Evolutionary conservation across 2,329 filamentous ascomycete genomes (phyloP).

Genomic region (Parastagonospora avenae): DNA sequence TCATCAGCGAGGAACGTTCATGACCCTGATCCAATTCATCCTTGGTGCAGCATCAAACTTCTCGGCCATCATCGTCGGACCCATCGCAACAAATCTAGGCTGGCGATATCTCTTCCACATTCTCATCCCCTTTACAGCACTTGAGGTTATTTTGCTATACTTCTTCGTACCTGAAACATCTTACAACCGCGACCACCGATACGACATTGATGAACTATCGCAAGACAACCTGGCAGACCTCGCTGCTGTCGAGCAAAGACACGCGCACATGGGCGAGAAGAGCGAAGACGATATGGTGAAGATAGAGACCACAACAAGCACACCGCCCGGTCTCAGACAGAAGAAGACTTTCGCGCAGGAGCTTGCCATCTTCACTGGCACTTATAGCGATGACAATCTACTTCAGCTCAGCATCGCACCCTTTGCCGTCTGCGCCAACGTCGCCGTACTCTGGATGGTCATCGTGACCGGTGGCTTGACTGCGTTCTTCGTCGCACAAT

Average conservation of each 20-base stretch:
- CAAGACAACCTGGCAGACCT: slow-evolving; percentile 36
- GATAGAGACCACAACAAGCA: slow-evolving; percentile 25
- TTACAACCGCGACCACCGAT: slow-evolving; percentile 50
- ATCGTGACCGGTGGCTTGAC: slow-evolving; percentile 52
- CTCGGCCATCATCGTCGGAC: slow-evolving; percentile 43
- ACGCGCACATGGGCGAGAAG: slow-evolving; percentile 15
- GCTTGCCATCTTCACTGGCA: slow-evolving; percentile 48
- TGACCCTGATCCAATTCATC: slow-evolving; percentile 45
- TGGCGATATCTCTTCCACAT: slow-evolving; percentile 54
- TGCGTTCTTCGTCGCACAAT: slow-evolving; percentile 52
- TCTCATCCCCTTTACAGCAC: slow-evolving; percentile 53
- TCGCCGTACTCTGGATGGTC: slow-evolving; percentile 58
- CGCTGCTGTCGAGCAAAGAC: slow-evolving; percentile 28
- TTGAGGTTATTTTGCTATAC: slow-evolving; percentile 51
- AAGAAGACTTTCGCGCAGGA: slow-evolving; percentile 47
- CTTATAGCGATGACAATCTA: slow-evolving; percentile 45
- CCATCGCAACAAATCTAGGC: slow-evolving; percentile 41
- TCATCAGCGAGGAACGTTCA: slow-evolving; percentile 42
- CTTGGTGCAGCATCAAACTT: slow-evolving; percentile 44
- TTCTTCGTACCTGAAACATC: slow-evolving; percentile 60
- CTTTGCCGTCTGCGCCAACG: slow-evolving; percentile 57
- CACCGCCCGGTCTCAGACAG: slow-evolving; percentile 16
- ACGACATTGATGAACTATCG: slow-evolving; percentile 38
- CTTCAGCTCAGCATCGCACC: slow-evolving; percentile 50
- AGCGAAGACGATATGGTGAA: slow-evolving; percentile 19